Percentiles rank a stretch among this genome's conserved stretches.
Conservation (phyloP, 2,329 filamentous ascomycete species). For the Aureobasidium sp. region DNA sequence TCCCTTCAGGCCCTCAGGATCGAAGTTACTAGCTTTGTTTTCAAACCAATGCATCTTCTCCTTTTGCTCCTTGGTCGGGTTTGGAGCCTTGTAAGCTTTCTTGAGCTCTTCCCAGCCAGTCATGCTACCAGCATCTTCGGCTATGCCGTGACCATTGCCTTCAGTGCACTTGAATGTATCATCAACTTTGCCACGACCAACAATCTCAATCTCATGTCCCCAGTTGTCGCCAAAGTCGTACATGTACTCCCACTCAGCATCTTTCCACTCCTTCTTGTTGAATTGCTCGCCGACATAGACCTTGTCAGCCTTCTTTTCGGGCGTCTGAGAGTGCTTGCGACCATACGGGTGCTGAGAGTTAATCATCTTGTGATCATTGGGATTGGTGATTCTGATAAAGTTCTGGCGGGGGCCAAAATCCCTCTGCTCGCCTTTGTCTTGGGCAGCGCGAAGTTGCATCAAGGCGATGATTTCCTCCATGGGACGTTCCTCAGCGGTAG, state of each 20-base stretch:
- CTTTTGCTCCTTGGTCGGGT: conserved; percentile 24
- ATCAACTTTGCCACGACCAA: conserved; percentile 20
- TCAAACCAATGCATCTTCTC: conserved; percentile 28
- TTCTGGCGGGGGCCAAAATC: conserved; percentile 3
- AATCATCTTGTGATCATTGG: conserved; percentile 8
- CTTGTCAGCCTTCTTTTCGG: conserved; percentile 18
- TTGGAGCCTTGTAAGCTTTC: conserved; percentile 26
- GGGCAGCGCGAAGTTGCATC: not conserved
- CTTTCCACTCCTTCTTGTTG: conserved; percentile 17
- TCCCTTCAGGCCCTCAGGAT: conserved; percentile 23
- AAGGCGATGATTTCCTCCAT: not conserved
- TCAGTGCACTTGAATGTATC: conserved; percentile 23
- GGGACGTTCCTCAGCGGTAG: not conserved
- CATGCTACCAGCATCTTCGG: conserved; percentile 28
- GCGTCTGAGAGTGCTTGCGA: conserved; percentile 20
- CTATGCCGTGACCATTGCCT: conserved; percentile 26
- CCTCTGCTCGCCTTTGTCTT: not conserved
- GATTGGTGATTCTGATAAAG: not conserved
- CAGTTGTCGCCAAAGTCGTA: conserved; percentile 27
- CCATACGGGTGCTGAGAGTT: conserved; percentile 16
- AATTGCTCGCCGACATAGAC: conserved; percentile 20
- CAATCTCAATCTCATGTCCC: conserved; percentile 24
- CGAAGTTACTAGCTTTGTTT: conserved; percentile 22
- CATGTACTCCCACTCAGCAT: conserved; percentile 20
- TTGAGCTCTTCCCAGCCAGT: conserved; percentile 28